phyloP scores from a whole-genome alignment of 2,329 filamentous ascomycete species.

The Talaromyces sp. region DNA sequence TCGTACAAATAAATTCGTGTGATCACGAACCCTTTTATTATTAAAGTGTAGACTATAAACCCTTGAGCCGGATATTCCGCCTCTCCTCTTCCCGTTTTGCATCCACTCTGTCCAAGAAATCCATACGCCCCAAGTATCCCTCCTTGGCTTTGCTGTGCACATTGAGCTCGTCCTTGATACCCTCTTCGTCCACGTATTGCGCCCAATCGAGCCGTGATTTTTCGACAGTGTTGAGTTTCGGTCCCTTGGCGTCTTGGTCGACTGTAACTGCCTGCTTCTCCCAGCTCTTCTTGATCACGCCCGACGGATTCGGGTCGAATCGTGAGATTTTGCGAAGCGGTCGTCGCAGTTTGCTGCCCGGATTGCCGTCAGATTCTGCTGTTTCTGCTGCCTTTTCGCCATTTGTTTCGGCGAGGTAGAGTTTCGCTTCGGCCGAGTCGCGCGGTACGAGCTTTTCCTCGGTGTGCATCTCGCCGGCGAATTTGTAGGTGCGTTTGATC shows the following conservation, averaged over 20 bases:
- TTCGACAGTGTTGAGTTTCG: slow-evolving; percentile 62
- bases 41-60: slow-evolving; percentile 16
- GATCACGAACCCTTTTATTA: neutral
- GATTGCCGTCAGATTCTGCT: slow-evolving; percentile 14
- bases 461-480: slow-evolving; percentile 51
- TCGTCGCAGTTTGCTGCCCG: slow-evolving; percentile 27
- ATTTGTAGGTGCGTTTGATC: slow-evolving; percentile 54
- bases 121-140: slow-evolving; percentile 57
- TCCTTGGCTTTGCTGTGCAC: slow-evolving; percentile 58
- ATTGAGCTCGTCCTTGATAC: slow-evolving; percentile 57
- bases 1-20: slow-evolving; percentile 4
- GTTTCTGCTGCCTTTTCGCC: slow-evolving; percentile 28
- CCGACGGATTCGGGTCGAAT: slow-evolving; percentile 44
- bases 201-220: slow-evolving; percentile 64
- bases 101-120: slow-evolving; percentile 57
- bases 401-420: slow-evolving; percentile 43
- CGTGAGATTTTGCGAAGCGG: slow-evolving; percentile 40
- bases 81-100: slow-evolving; percentile 53
- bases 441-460: slow-evolving; percentile 50
- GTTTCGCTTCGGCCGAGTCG: slow-evolving; percentile 51
- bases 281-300: slow-evolving; percentile 39
- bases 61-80: slow-evolving; percentile 46
- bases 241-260: slow-evolving; percentile 36
- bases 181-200: slow-evolving; percentile 56
- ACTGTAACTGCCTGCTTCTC: slow-evolving; percentile 31